Evolutionary conservation across 306 rosid genomes (phyloP).

Genomic region (Lagenaria siceraria): DNA sequence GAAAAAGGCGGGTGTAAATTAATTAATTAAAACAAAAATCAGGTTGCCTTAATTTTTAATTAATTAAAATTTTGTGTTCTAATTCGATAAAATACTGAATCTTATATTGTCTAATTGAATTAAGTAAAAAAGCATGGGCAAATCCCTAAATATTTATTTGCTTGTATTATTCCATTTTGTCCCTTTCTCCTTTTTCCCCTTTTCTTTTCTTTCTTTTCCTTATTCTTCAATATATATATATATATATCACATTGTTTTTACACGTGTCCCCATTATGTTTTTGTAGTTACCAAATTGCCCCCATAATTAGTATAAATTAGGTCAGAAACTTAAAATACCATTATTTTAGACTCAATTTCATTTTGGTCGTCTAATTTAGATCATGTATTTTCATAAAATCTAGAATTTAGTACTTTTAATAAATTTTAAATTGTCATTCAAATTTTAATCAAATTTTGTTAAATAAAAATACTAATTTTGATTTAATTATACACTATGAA

Average conservation of each 20-base stretch:
- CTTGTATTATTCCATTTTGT: neutral
- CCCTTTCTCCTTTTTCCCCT: neutral
- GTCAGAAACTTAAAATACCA: too few species aligned
- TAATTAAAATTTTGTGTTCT: neutral
- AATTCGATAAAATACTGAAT: neutral
- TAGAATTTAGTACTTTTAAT: too few species aligned
- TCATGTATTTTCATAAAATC: too few species aligned
- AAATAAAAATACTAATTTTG: too few species aligned
- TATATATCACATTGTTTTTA: neutral
- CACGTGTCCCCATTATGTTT: neutral
- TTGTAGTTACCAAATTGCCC: neutral
- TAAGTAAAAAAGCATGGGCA: neutral
- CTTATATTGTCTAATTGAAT: neutral
- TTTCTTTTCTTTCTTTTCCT: too few species aligned
- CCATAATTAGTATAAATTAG: too few species aligned
- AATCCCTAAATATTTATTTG: neutral
- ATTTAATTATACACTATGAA: too few species aligned
- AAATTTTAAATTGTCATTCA: too few species aligned
- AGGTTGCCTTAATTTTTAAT: neutral
- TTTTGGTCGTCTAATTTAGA: too few species aligned
- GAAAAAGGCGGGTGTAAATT: conserved; percentile 49
- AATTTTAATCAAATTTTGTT: too few species aligned
- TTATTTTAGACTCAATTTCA: too few species aligned
- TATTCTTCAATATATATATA: neutral
- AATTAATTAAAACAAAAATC: neutral